Evolutionary conservation across 495 filamentous ascomycete species (phyloP).

Genomic region (Pseudotulostoma volvatum): DNA sequence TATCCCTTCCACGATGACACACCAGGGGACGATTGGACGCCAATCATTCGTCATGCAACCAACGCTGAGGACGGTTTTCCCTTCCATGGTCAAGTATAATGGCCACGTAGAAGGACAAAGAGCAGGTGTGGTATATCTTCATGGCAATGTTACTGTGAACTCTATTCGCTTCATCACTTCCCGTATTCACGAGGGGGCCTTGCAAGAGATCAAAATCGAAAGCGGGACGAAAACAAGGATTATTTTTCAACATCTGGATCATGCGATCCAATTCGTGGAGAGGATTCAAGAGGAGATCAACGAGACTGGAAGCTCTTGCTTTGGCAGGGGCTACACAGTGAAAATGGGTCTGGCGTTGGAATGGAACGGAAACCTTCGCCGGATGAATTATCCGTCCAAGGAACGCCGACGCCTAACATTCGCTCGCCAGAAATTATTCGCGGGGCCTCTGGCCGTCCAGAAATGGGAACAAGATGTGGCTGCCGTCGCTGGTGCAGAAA

Average conservation of each 20-base stretch:
- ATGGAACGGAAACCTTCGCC: conserved; percentile 17
- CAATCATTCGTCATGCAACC: too few species aligned
- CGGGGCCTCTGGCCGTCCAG: conserved; percentile 11
- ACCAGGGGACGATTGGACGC: too few species aligned
- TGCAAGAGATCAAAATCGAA: conserved; percentile 16
- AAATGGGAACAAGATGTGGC: conserved; percentile 19
- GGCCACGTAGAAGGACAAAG: conserved; percentile 13
- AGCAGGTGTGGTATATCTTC: conserved; percentile 14
- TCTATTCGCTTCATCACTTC: conserved; percentile 13
- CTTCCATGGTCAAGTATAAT: too few species aligned
- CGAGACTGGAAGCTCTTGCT: conserved; percentile 10
- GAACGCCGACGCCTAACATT: conserved; percentile 23
- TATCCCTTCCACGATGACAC: too few species aligned
- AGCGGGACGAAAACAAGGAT: conserved; percentile 10
- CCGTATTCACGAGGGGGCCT: conserved; percentile 19
- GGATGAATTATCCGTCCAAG: conserved; percentile 20
- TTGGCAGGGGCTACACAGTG: conserved; percentile 15
- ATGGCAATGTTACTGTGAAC: conserved; percentile 1
- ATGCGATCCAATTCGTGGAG: conserved; percentile 16
- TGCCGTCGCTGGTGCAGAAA: conserved; percentile 14
- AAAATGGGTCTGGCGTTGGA: conserved; percentile 14
- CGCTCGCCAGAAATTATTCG: conserved; percentile 18
- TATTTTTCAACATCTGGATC: conserved; percentile 16
- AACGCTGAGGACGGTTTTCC: too few species aligned
- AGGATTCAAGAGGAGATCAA: conserved; percentile 12